Evolutionary conservation across 805 yeast species (phyloP).

Genomic region (Candida sithepensis): DNA sequence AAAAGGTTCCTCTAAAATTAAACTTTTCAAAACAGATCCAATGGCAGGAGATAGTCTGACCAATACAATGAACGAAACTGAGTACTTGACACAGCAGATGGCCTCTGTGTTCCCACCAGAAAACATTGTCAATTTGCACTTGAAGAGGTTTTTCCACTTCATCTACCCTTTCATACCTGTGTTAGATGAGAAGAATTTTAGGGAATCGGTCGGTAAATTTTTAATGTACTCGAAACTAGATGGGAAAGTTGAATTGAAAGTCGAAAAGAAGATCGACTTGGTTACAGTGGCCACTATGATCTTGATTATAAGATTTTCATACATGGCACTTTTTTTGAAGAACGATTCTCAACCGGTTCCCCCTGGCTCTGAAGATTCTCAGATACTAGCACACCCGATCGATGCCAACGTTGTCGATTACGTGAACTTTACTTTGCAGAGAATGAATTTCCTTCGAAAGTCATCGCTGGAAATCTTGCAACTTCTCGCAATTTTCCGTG

Average conservation of each 20-base stretch:
- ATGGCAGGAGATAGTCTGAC: neutral
- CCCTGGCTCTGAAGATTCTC: slow-evolving; percentile 17
- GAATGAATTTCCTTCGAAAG: slow-evolving; percentile 36
- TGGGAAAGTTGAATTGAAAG: slow-evolving; percentile 3
- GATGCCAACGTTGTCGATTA: slow-evolving; percentile 35
- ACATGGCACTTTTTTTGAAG: slow-evolving; percentile 19
- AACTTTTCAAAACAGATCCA: neutral
- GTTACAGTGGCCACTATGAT: slow-evolving; percentile 25
- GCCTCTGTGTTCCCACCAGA: slow-evolving; percentile 25
- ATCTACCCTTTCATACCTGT: slow-evolving; percentile 47
- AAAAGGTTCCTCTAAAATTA: slow-evolving; percentile 1
- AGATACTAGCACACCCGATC: slow-evolving; percentile 36
- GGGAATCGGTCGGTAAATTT: slow-evolving; percentile 31
- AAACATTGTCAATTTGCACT: slow-evolving; percentile 34
- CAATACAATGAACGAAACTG: neutral
- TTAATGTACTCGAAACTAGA: slow-evolving; percentile 15
- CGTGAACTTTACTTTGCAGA: slow-evolving; percentile 37
- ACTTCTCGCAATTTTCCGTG: slow-evolving; percentile 35
- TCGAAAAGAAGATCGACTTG: slow-evolving; percentile 16
- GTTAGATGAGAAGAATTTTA: slow-evolving; percentile 39
- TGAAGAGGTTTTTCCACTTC: slow-evolving; percentile 35
- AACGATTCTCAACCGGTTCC: slow-evolving; percentile 10
- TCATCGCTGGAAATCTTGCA: slow-evolving; percentile 42
- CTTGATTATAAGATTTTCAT: slow-evolving; percentile 28
- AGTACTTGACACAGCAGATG: slow-evolving; percentile 5